These are phyloP conservation scores for Diaporthe vexans DNA, from an alignment of 2,329 filamentous ascomycete genomes.

Conservation along the genomic window DNA sequence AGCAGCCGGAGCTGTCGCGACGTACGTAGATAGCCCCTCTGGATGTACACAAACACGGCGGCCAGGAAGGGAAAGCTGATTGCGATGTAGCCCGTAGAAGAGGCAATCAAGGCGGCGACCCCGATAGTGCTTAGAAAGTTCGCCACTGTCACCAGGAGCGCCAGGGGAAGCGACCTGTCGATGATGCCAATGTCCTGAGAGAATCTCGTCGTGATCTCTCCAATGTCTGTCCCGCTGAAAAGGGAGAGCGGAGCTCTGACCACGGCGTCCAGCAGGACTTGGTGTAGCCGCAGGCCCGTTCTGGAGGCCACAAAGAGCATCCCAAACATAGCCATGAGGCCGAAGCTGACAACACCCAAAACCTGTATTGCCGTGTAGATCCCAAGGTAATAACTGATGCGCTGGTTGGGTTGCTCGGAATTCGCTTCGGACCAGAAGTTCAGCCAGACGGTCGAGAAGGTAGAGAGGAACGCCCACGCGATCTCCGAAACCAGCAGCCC, in stretches of 20 bases:
- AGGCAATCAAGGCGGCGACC: slow-evolving; percentile 48
- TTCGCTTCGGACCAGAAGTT: slow-evolving; percentile 63
- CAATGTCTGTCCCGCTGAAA: slow-evolving; percentile 44
- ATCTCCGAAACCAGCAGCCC: slow-evolving; percentile 6
- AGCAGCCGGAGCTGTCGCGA: slow-evolving; percentile 61
- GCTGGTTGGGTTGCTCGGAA: slow-evolving; percentile 52
- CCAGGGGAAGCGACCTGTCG: slow-evolving; percentile 41
- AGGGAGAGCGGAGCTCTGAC: slow-evolving; percentile 42
- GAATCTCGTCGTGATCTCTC: slow-evolving; percentile 46
- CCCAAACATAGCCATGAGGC: background rate
- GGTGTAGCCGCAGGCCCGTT: slow-evolving; percentile 15
- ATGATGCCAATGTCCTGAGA: slow-evolving; percentile 41
- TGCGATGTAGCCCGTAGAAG: slow-evolving; percentile 56
- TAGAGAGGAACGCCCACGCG: slow-evolving; percentile 14
- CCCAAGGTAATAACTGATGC: slow-evolving; percentile 54
- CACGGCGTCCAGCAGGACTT: slow-evolving; percentile 22
- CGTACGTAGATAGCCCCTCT: slow-evolving; percentile 61
- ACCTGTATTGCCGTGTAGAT: slow-evolving; percentile 51
- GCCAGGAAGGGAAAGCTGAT: slow-evolving; percentile 56
- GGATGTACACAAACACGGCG: slow-evolving; percentile 55
- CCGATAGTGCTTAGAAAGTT: slow-evolving; percentile 52
- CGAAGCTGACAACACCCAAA: slow-evolving; percentile 42
- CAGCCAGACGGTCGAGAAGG: slow-evolving; percentile 56
- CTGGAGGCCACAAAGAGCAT: slow-evolving; percentile 29
- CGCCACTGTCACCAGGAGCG: slow-evolving; percentile 50